Conservation (phyloP, 2,329 filamentous ascomycete genomes). For the Penicillium vulpinum region DNA sequence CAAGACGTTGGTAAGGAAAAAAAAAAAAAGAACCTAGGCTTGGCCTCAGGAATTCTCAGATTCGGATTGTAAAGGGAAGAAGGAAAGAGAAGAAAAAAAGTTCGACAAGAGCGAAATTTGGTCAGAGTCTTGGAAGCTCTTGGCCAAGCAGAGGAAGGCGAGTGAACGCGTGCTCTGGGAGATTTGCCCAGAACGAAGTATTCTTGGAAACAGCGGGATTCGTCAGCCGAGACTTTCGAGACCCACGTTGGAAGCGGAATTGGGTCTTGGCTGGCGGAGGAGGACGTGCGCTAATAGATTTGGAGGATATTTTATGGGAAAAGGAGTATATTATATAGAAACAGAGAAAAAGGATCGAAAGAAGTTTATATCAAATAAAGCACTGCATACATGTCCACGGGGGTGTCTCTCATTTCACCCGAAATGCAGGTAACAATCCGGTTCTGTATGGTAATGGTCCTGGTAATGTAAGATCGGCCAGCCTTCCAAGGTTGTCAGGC, state of each 20-base stretch:
- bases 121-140: slow-evolving; percentile 20
- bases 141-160: slow-evolving; percentile 17
- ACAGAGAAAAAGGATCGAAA: background rate
- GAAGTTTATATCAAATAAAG: background rate
- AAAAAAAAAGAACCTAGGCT: background rate
- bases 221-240: slow-evolving; percentile 27
- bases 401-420: background rate
- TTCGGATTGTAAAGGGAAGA: background rate
- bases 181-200: slow-evolving; percentile 20
- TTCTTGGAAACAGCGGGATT: slow-evolving; percentile 25
- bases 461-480: background rate
- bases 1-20: background rate
- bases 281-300: background rate
- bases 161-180: slow-evolving; percentile 14
- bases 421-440: background rate
- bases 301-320: background rate
- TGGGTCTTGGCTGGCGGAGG: slow-evolving; percentile 24
- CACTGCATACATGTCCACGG: background rate
- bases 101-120: slow-evolving; percentile 4
- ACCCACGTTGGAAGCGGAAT: slow-evolving; percentile 25
- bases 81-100: slow-evolving; percentile 10
- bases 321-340: background rate
- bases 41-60: background rate
- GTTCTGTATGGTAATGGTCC: background rate
- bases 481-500: no score